Conservation (phyloP, 2,329 filamentous ascomycete species). For the Pseudocercospora crystallina region DNA sequence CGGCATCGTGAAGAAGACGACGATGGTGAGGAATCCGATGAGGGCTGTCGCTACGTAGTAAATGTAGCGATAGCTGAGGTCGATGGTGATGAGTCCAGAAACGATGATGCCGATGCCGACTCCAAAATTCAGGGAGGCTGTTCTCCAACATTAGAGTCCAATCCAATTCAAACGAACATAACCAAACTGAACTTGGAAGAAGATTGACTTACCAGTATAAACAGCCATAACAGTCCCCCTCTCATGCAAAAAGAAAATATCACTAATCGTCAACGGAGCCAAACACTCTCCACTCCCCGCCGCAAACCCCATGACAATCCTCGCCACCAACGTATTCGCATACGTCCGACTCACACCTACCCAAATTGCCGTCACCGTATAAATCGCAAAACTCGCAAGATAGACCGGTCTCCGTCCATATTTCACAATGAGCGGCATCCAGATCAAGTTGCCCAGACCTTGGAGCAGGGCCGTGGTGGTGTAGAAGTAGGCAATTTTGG, state of each 20-base stretch:
- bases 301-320: conserved; percentile 55
- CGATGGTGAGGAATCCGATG: conserved; percentile 48
- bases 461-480: conserved; percentile 53
- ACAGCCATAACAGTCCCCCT: conserved; percentile 53
- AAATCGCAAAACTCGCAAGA: conserved; percentile 26
- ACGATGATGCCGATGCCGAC: conserved; percentile 34
- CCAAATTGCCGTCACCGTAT: conserved; percentile 26
- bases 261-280: conserved; percentile 53
- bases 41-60: conserved; percentile 54
- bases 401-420: conserved; percentile 40
- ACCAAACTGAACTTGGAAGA: too few relatives aligned
- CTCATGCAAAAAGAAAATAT: conserved; percentile 60
- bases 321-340: conserved; percentile 40
- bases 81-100: conserved; percentile 49
- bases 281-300: conserved; percentile 54
- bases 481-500: conserved; percentile 55
- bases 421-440: conserved; percentile 41
- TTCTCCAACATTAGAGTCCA: conserved; percentile 6
- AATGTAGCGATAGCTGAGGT: conserved; percentile 52
- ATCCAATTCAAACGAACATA: conserved; percentile 5
- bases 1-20: conserved; percentile 56
- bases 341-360: conserved; percentile 23
- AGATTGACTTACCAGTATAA: conserved; percentile 32
- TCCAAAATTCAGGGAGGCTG: conserved; percentile 29
- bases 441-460: conserved; percentile 42